Base-by-base conservation (phyloP, 2,329 filamentous ascomycete species). In the Acephala macrosclerotiorum region DNA sequence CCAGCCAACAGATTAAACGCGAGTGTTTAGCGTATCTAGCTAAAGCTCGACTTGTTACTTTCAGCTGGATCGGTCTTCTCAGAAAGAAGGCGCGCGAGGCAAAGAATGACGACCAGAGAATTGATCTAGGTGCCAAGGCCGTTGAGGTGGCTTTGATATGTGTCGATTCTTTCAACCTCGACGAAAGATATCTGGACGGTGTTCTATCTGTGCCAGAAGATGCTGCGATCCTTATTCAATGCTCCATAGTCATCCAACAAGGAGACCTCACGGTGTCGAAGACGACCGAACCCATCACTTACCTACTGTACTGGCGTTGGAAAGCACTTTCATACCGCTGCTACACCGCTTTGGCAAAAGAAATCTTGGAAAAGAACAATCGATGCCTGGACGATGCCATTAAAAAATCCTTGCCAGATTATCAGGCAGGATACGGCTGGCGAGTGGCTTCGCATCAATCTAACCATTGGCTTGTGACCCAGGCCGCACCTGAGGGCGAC, bases 141-240 rank as follows among this genome's bases (percentile, higher is more conserved):
- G 72, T 80, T 14, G 78, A 82, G 56, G 75, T 83, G 2, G 77
- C 80, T 0, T 66, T 84, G 47, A 76, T 81, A 1, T 83, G 82
- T 62, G 69, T 74, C 1, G 70, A 71, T 20, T 81, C 83, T 0
- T 86, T 83, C 60, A 77, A 85, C 61, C 67, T 81, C 0, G 81
- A 84, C 16, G 45, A 68, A 0, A 3, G 63, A 0, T 65, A 76
- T 36, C 63, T 83, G 1, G 22, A 66, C 0, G 9, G 3, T 0
- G 62, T 79, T 1, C 68, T 85, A 0, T 35, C 57, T 0, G 60
- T 61, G 0, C 12, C 66, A 1, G 40, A 70, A 2, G 71, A 77
- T 47, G 68, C 78, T 2, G 75, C 78, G 0, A 67, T 77, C 8
- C 75, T 80, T 20, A 68, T 81, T 0, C 74, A 80, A 65, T 80